phyloP scores from a whole-genome alignment of 345 rosid species.

The Gossypium bickii region DNA sequence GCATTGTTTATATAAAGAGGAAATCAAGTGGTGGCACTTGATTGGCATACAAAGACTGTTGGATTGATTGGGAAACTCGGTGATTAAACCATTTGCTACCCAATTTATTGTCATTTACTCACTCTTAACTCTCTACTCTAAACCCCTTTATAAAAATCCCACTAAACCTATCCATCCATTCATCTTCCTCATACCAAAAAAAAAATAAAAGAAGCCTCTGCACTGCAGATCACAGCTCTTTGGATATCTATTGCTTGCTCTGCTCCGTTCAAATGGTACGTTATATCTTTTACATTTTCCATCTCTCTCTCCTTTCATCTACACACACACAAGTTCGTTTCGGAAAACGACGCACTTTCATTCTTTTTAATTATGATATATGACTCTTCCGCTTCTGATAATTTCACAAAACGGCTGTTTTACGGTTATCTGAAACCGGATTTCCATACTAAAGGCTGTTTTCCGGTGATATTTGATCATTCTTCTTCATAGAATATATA shows the following conservation, averaged over 20 bases:
- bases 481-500: background rate
- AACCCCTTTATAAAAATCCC: background rate
- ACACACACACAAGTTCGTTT: no score
- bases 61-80: no score
- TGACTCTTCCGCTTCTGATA: background rate
- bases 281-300: background rate
- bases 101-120: background rate
- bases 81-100: background rate
- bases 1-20: no score
- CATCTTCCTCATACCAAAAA: background rate
- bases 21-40: no score
- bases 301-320: background rate
- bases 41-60: no score
- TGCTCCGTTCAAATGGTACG: background rate
- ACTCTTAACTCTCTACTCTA: background rate
- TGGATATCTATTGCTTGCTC: background rate
- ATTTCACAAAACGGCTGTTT: background rate
- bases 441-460: background rate
- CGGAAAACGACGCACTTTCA: background rate
- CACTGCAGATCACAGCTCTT: background rate
- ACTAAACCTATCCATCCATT: background rate
- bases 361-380: background rate
- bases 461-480: background rate
- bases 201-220: background rate
- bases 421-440: background rate